Conservation (phyloP, 441 rosid genomes). For the Gossypium aridum region DNA sequence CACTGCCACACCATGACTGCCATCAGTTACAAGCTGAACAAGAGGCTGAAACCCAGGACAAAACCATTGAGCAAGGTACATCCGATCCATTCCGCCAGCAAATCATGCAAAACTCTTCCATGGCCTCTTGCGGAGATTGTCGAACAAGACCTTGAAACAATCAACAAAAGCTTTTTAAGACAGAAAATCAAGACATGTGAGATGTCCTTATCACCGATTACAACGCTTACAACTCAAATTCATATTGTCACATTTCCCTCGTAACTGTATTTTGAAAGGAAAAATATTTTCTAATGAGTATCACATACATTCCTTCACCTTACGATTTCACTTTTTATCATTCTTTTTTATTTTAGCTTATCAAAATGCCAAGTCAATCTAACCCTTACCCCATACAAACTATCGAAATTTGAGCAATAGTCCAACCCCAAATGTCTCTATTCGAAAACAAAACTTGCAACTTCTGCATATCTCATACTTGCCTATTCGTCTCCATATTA, state of each 20-base stretch:
- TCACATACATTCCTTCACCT: too few relatives aligned
- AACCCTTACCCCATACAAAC: too few relatives aligned
- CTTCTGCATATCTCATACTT: too few relatives aligned
- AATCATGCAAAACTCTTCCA: not conserved
- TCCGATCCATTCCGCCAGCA: not conserved
- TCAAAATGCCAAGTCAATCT: too few relatives aligned
- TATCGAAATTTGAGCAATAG: too few relatives aligned
- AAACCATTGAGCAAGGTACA: not conserved
- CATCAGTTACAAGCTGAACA: not conserved
- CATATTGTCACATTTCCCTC: not conserved
- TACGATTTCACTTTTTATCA: too few relatives aligned
- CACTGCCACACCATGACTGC: not conserved
- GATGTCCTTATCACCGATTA: not conserved
- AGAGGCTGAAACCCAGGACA: not conserved
- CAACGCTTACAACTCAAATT: not conserved
- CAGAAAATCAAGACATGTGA: not conserved
- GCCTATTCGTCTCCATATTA: too few relatives aligned
- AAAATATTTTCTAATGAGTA: not conserved
- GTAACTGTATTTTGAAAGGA: not conserved
- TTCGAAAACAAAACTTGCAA: too few relatives aligned
- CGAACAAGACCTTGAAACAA: not conserved
- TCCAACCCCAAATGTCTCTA: too few relatives aligned
- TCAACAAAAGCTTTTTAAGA: not conserved
- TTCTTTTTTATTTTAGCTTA: too few relatives aligned
- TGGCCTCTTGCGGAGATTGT: not conserved